Conservation (phyloP, 495 filamentous ascomycete species). For the Podospora anserina region DNA sequence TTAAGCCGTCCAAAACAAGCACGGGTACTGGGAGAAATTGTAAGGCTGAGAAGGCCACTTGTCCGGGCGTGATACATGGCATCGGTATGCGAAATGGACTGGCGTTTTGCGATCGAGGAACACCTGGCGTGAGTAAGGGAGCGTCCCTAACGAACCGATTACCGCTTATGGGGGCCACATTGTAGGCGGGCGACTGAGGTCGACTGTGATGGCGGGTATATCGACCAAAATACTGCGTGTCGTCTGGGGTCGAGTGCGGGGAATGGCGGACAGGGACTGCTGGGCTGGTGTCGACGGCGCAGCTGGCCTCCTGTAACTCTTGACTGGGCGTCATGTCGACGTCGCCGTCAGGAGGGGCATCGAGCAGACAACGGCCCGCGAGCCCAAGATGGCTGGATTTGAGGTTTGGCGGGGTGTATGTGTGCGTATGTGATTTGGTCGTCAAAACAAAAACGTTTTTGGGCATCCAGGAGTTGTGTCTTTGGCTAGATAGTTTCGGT, state of each 20-base stretch:
- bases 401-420: neutral
- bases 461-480: neutral
- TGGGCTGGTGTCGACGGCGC: conserved; percentile 77
- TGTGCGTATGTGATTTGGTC: neutral
- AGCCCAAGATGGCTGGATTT: neutral
- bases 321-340: conserved; percentile 61
- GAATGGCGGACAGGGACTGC: conserved; percentile 16
- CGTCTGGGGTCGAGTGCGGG: neutral
- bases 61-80: conserved; percentile 39
- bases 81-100: conserved; percentile 40
- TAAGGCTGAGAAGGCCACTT: conserved; percentile 59
- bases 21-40: conserved; percentile 68
- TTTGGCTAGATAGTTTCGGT: neutral
- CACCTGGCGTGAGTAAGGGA: conserved; percentile 2
- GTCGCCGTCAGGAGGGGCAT: conserved; percentile 1
- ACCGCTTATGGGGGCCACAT: neutral
- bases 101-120: conserved; percentile 22
- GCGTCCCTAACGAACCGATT: conserved; percentile 13
- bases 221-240: neutral
- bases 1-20: conserved; percentile 57
- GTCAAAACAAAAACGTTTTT: neutral
- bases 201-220: neutral
- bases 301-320: conserved; percentile 79
- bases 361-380: conserved; percentile 1
- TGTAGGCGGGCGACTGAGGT: neutral